Conservation (phyloP, 495 filamentous ascomycete genomes). For the Baudoinia panamericana region DNA sequence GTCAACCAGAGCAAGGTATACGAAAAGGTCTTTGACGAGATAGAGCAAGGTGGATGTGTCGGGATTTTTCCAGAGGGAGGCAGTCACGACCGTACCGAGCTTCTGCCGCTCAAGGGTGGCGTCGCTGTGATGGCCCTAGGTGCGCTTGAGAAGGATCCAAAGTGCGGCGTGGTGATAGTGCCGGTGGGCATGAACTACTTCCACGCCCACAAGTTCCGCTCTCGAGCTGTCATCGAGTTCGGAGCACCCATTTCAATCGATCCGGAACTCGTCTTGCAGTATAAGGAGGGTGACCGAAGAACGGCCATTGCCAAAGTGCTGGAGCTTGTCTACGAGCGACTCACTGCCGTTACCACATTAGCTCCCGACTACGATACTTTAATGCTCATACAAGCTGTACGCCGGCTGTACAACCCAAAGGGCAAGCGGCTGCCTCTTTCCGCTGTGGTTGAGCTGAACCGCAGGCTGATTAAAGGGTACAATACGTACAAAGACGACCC, state of each 20-base stretch:
- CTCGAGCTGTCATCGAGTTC: slow-evolving; percentile 92
- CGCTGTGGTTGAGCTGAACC: slow-evolving; percentile 90
- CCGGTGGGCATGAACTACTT: slow-evolving; percentile 99
- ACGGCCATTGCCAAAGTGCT: slow-evolving; percentile 72
- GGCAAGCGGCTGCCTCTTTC: slow-evolving; percentile 90
- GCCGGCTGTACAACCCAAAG: slow-evolving; percentile 83
- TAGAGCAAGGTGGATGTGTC: slow-evolving; percentile 74
- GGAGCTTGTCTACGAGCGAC: slow-evolving; percentile 70
- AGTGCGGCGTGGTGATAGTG: slow-evolving; percentile 93
- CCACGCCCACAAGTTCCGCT: slow-evolving; percentile 97
- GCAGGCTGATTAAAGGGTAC: slow-evolving; percentile 83
- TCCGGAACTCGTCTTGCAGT: slow-evolving; percentile 66
- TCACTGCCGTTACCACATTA: slow-evolving; percentile 83
- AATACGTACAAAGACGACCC: slow-evolving; percentile 83
- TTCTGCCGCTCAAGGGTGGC: slow-evolving; percentile 92
- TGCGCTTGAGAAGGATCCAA: slow-evolving; percentile 71
- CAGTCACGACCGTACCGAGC: slow-evolving; percentile 87
- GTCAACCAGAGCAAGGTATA: slow-evolving; percentile 92
- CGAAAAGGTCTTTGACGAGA: slow-evolving; percentile 71
- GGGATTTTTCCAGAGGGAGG: slow-evolving; percentile 98
- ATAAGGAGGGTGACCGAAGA: slow-evolving; percentile 65
- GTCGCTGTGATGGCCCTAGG: slow-evolving; percentile 97
- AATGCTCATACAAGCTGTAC: slow-evolving; percentile 90
- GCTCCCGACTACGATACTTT: slow-evolving; percentile 93
- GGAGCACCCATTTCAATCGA: slow-evolving; percentile 77